Conservation (phyloP, 2,329 filamentous ascomycete genomes). For the Trichoderma guizhouense region DNA sequence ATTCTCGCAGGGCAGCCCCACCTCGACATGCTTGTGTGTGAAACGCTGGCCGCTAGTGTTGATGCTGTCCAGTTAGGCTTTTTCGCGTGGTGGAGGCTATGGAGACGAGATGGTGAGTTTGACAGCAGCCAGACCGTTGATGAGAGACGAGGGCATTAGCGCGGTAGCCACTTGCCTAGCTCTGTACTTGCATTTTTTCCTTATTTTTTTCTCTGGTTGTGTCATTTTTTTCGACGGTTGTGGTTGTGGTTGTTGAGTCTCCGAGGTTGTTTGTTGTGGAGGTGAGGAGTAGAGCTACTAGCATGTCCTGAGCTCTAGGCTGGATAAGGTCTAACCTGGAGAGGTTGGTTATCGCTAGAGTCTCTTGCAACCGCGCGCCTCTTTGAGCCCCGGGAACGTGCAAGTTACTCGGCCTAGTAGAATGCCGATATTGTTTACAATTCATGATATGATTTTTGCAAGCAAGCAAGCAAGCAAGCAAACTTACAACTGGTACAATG, state of each 20-base stretch:
- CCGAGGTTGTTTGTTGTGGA: neutral
- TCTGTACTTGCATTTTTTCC: neutral
- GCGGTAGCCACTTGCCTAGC: neutral
- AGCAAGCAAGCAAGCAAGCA: neutral
- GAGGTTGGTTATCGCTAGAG: neutral
- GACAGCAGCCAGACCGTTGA: neutral
- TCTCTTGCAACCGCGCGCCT: conserved; percentile 8
- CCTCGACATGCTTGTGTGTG: neutral
- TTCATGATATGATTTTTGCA: neutral
- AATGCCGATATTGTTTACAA: neutral
- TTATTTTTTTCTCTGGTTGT: neutral
- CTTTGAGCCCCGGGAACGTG: neutral
- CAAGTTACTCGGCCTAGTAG: neutral
- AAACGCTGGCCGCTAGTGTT: conserved; percentile 1
- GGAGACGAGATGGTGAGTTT: neutral
- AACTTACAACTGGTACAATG: neutral
- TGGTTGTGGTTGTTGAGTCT: neutral
- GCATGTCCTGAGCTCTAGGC: neutral
- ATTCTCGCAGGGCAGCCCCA: conserved; percentile 12
- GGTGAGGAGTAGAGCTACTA: neutral
- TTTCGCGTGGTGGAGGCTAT: conserved; percentile 14
- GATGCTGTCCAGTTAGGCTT: conserved; percentile 10
- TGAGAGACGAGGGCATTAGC: neutral
- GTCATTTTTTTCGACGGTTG: neutral
- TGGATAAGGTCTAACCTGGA: neutral